Base-by-base conservation (phyloP, 176 grass and related monocot genomes). In the Puccinellia tenuiflora region DNA sequence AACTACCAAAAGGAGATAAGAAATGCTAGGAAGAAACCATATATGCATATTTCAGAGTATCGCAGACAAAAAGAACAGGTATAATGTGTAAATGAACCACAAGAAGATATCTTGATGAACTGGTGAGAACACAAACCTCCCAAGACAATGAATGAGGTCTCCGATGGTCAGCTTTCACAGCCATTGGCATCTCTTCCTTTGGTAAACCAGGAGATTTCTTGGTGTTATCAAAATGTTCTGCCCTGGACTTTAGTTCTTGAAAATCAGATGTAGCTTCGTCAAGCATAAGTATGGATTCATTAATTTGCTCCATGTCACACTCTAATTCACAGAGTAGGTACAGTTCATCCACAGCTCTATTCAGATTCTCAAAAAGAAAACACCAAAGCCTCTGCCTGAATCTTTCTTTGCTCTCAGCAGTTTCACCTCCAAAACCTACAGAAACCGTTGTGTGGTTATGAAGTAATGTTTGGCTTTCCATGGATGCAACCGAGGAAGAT, bases 261-360 rank as follows among this genome's bases (percentile, higher is more conserved):
- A 98, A 98, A 92, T 98, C 96, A 28, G 87, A 98, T 84, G 85
- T 90, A 83, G 91, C 96, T 96, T 98, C 96, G 71, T 93, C 89
- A 80, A 98, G 96, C 79, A 98, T 93, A 81, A 98, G 96, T 37
- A 92, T 88, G 68, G 96, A 94, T 77, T 98, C 96, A 90, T 98
- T 88, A 89, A 98, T 96, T 84, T 98, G 96, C 84, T 98, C 96
- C 93, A 95, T 95, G 78, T 98, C 96, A 85, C 96, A 98, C 89
- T 98, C 96, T 78, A 98, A 85, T 84, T 98, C 96, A 93, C 96
- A 98, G 21, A 98, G 87, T 28, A 98, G 91, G 74, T 98, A 98
- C 78, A 98, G 90, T 90, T 98, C 96, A 88, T 98, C 96, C 38
- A 93, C 89, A 55, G 96, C 82, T 84, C 96, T 95, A 90, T 98